Evolutionary conservation across 345 rosid species (phyloP).

Genomic region (Bruguiera sexangula): DNA sequence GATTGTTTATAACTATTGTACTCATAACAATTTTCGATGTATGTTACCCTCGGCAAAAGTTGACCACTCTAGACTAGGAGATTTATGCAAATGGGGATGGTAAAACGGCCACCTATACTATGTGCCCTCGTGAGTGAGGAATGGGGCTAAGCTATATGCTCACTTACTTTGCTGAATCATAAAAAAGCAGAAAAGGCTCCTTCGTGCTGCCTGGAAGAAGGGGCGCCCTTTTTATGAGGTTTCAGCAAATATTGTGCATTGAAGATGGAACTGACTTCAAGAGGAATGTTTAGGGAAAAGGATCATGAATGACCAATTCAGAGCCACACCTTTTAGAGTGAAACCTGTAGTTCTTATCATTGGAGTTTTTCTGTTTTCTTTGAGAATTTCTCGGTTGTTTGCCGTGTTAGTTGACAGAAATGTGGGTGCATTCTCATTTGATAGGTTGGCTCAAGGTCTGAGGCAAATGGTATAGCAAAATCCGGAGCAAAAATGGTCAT

Average conservation of each 20-base stretch:
- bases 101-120: not conserved
- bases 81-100: not conserved
- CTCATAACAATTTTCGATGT: not conserved
- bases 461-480: conserved; percentile 96
- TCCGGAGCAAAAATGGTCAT: conserved; percentile 98
- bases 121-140: not conserved
- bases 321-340: not conserved
- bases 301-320: not conserved
- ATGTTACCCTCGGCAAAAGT: not conserved
- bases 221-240: not conserved
- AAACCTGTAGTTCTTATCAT: not conserved
- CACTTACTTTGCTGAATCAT: too few species aligned
- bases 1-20: not conserved
- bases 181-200: too few species aligned
- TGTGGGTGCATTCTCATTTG: conserved; percentile 6
- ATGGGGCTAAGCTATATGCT: too few species aligned
- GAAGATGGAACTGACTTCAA: not conserved
- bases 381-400: not conserved
- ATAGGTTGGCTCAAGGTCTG: conserved; percentile 96
- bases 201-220: too few species aligned
- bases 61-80: not conserved
- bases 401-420: not conserved
- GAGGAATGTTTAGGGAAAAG: not conserved
- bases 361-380: not conserved
- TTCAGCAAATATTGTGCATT: not conserved